Conservation (phyloP, 2,329 filamentous ascomycete genomes). For the Fusarium lateritium region DNA sequence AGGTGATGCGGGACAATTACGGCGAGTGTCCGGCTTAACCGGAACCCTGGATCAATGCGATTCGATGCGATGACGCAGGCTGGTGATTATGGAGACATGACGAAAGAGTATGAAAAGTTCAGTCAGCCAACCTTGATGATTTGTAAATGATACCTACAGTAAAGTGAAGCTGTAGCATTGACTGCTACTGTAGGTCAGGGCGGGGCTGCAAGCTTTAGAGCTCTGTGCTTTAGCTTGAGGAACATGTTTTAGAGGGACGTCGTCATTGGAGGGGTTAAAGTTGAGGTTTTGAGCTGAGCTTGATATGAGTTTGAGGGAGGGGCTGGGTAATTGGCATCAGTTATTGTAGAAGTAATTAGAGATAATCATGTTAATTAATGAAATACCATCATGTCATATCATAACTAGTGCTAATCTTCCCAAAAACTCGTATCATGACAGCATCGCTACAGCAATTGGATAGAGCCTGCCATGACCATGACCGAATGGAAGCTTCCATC, state of each 20-base stretch:
- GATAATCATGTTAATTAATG: background rate
- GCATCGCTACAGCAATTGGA: slow-evolving; percentile 12
- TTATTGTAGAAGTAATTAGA: background rate
- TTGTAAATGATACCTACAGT: slow-evolving; percentile 27
- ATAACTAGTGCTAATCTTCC: background rate
- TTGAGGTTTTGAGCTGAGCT: slow-evolving; percentile 12
- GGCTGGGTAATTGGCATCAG: background rate
- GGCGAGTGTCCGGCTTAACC: slow-evolving; percentile 30
- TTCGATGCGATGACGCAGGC: slow-evolving; percentile 22
- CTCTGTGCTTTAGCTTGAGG: slow-evolving; percentile 23
- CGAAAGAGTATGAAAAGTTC: slow-evolving; percentile 29
- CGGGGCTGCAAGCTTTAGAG: slow-evolving; percentile 1
- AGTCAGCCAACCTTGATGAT: slow-evolving; percentile 38
- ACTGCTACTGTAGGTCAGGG: no score
- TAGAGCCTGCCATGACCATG: no score
- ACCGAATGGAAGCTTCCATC: slow-evolving; percentile 30
- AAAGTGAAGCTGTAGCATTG: slow-evolving; percentile 18
- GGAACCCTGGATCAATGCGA: slow-evolving; percentile 19
- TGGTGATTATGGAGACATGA: slow-evolving; percentile 44
- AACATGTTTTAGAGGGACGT: slow-evolving; percentile 33
- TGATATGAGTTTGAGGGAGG: background rate
- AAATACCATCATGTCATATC: slow-evolving; percentile 5
- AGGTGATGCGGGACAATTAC: slow-evolving; percentile 23
- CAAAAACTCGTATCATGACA: slow-evolving; percentile 35
- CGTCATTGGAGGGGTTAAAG: slow-evolving; percentile 44